Conservation (phyloP, 2,329 filamentous ascomycete species). For the Onygena corvina region DNA sequence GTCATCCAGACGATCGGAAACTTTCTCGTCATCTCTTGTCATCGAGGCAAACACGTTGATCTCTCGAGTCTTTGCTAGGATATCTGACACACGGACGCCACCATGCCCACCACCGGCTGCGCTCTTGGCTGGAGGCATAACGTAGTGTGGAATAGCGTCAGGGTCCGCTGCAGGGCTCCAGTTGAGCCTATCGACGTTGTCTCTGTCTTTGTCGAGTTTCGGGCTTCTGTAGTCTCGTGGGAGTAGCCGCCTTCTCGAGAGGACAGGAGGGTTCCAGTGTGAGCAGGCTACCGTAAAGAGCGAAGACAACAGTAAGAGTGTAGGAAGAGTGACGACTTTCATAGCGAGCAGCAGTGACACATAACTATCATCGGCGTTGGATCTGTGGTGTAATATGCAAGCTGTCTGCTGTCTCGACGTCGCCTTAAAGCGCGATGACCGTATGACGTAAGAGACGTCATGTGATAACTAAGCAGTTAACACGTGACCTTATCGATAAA, state of each 20-base stretch:
- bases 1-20: constrained; percentile 58
- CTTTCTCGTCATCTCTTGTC: constrained; percentile 59
- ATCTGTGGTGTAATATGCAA: neutral
- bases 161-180: neutral
- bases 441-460: neutral
- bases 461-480: neutral
- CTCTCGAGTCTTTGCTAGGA: constrained; percentile 63
- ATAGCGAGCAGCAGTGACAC: neutral
- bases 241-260: constrained; percentile 1
- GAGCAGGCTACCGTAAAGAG: constrained; percentile 5
- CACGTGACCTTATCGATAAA: constrained; percentile 7
- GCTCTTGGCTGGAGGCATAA: neutral
- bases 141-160: neutral
- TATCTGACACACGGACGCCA: constrained; percentile 64
- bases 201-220: neutral
- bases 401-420: neutral
- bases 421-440: neutral
- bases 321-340: neutral
- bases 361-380: neutral
- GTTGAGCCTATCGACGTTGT: constrained; percentile 5
- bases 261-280: neutral
- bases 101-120: constrained; percentile 19
- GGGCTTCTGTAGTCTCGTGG: neutral
- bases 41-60: constrained; percentile 79
- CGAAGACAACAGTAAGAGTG: constrained; percentile 1